Conservation (phyloP, 2,329 filamentous ascomycete species). For the Ceratocystis cacaofunesta region DNA sequence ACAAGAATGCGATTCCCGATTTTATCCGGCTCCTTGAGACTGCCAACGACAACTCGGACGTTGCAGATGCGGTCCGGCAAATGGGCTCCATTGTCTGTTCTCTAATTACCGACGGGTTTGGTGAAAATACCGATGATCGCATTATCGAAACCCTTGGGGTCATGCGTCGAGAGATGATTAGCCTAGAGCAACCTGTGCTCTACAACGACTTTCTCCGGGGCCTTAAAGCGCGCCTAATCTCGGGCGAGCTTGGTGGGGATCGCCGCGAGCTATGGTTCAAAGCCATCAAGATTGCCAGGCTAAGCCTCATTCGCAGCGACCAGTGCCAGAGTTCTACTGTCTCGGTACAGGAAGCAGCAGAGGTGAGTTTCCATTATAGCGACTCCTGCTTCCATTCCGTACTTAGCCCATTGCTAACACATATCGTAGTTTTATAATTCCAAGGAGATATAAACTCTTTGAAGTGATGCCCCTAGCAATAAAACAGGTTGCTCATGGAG, state of each 20-base stretch:
- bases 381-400: background rate
- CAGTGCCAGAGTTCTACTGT: conserved; percentile 51
- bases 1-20: conserved; percentile 70
- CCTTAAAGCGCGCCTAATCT: conserved; percentile 58
- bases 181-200: conserved; percentile 56
- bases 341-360: conserved; percentile 53
- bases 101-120: conserved; percentile 58
- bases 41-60: conserved; percentile 43
- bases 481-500: too few species aligned
- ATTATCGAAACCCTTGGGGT: conserved; percentile 63
- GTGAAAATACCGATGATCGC: conserved; percentile 57
- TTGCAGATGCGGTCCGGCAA: conserved; percentile 56
- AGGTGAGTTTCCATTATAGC: conserved; percentile 29
- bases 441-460: conserved; percentile 24
- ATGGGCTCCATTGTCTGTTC: conserved; percentile 56
- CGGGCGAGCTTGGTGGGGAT: conserved; percentile 58
- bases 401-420: conserved; percentile 3
- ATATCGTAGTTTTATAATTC: conserved; percentile 15
- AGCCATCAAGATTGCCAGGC: conserved; percentile 42
- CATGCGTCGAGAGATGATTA: conserved; percentile 62
- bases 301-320: conserved; percentile 58
- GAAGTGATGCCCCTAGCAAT: too few species aligned
- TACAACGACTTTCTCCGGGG: conserved; percentile 62
- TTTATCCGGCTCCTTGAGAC: conserved; percentile 66
- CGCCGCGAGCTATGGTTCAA: conserved; percentile 70